phyloP scores from a whole-genome alignment of 2,329 filamentous ascomycete species.

The Botrytis medusae region DNA sequence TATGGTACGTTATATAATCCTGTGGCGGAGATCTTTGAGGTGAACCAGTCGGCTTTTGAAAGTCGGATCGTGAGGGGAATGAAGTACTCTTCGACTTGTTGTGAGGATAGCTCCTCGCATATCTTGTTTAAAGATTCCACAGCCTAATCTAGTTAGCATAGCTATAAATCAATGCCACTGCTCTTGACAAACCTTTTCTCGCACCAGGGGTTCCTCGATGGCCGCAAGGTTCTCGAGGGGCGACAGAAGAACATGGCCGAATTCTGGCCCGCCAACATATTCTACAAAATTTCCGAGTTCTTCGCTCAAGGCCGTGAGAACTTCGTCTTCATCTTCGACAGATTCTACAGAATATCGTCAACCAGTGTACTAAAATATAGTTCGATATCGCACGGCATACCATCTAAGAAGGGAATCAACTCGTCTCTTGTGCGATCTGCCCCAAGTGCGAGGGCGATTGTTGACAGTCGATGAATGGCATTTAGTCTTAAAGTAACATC shows the following conservation, averaged over 20 bases:
- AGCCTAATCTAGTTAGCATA: constrained; percentile 57
- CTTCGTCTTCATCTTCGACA: constrained; percentile 98
- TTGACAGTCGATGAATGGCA: constrained; percentile 96
- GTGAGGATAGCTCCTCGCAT: constrained; percentile 83
- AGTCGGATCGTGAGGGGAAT: constrained; percentile 93
- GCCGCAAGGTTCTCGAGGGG: constrained; percentile 97
- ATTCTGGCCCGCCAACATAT: constrained; percentile 92
- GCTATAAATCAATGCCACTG: neutral
- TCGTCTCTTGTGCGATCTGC: constrained; percentile 96
- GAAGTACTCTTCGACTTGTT: constrained; percentile 96
- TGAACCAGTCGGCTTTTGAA: constrained; percentile 99
- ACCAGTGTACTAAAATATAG: constrained; percentile 21
- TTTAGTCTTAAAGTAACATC: constrained; percentile 97
- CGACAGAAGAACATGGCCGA: constrained; percentile 92
- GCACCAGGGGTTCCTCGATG: constrained; percentile 95
- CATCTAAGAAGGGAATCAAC: constrained; percentile 97
- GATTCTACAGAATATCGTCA: constrained; percentile 66
- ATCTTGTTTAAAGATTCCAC: constrained; percentile 99
- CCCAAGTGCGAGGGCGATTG: constrained; percentile 93
- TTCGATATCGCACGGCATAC: constrained; percentile 55
- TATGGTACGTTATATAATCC: constrained; percentile 94
- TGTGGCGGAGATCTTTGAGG: constrained; percentile 96
- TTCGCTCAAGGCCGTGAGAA: constrained; percentile 93
- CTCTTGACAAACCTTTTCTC: constrained; percentile 76
- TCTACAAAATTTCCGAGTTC: constrained; percentile 96